Evolutionary conservation across 805 yeast genomes (phyloP).

Genomic region (Metschnikowia cerradonensis): DNA sequence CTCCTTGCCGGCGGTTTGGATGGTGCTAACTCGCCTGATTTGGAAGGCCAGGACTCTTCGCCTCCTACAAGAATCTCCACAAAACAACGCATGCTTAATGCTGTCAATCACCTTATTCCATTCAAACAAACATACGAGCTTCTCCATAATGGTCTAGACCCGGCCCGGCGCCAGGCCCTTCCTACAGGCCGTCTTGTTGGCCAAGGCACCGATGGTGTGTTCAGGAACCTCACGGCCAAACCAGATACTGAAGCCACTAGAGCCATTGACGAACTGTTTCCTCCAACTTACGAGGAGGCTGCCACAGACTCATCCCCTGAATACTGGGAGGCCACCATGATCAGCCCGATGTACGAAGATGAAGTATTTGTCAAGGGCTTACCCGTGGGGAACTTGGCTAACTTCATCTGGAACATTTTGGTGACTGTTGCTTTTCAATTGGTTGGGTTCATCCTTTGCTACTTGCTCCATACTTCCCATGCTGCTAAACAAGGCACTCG

Average conservation of each 20-base stretch:
- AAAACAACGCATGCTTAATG: constrained; percentile 29
- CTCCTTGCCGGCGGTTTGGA: not conserved
- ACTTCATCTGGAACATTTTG: constrained; percentile 83
- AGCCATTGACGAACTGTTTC: constrained; percentile 48
- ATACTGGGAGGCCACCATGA: constrained; percentile 88
- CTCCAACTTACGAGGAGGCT: constrained; percentile 92
- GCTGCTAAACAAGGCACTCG: constrained; percentile 95
- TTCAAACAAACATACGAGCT: constrained; percentile 41
- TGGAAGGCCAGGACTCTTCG: constrained; percentile 26
- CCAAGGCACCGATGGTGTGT: constrained; percentile 79
- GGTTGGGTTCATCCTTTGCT: constrained; percentile 88
- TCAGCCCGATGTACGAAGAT: constrained; percentile 76
- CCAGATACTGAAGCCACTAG: constrained; percentile 52
- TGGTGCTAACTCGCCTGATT: constrained; percentile 16
- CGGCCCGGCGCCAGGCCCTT: constrained; percentile 42
- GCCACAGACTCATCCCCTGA: constrained; percentile 93
- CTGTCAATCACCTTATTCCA: constrained; percentile 33
- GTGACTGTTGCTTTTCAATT: constrained; percentile 91
- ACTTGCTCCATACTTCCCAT: constrained; percentile 89
- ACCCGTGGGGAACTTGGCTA: constrained; percentile 91
- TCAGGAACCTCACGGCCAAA: constrained; percentile 86
- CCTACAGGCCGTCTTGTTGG: constrained; percentile 43
- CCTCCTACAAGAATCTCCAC: constrained; percentile 22
- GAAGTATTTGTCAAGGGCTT: constrained; percentile 92
- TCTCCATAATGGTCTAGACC: constrained; percentile 36